These are phyloP conservation scores for Ettlia oleoabundans DNA, from an alignment of 139 green algal species.

Conservation along the genomic window DNA sequence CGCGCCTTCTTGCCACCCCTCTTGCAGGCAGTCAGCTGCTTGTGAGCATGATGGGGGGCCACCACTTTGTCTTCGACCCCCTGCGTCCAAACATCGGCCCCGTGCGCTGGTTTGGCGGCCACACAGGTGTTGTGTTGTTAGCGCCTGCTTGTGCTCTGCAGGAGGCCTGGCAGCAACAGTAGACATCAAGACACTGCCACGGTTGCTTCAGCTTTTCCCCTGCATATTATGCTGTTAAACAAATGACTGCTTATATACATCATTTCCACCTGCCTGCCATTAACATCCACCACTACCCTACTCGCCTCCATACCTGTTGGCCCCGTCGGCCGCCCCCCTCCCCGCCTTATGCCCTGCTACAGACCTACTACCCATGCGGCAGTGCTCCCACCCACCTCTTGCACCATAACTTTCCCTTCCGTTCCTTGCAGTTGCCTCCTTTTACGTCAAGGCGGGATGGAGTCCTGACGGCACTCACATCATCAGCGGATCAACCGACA, in stretches of 20 bases:
- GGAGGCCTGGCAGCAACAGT: too few relatives aligned
- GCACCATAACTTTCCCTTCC: background rate
- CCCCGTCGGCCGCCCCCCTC: too few relatives aligned
- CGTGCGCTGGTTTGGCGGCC: slow-evolving; percentile 53
- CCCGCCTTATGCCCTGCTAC: too few relatives aligned
- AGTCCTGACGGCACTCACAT: slow-evolving; percentile 68
- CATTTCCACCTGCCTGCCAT: too few relatives aligned
- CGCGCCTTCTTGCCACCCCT: too few relatives aligned
- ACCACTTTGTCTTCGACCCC: slow-evolving; percentile 61
- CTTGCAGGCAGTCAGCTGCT: slow-evolving; percentile 52
- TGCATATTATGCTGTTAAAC: background rate
- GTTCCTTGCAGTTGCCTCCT: slow-evolving; percentile 48
- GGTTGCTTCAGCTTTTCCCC: background rate
- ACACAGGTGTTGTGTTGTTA: slow-evolving; percentile 35
- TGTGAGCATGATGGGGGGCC: slow-evolving; percentile 47
- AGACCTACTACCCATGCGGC: too few relatives aligned
- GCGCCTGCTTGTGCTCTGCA: too few relatives aligned
- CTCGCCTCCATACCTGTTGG: too few relatives aligned
- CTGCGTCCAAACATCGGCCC: slow-evolving; percentile 41
- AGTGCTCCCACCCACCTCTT: background rate
- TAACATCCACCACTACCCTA: too few relatives aligned
- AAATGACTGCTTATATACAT: too few relatives aligned
- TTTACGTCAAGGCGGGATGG: slow-evolving; percentile 79
- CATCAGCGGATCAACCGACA: slow-evolving; percentile 67
- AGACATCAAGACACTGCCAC: too few relatives aligned